phyloP scores from a whole-genome alignment of 1,284 basidiomycete species.

The Sphagnurus paluster region DNA sequence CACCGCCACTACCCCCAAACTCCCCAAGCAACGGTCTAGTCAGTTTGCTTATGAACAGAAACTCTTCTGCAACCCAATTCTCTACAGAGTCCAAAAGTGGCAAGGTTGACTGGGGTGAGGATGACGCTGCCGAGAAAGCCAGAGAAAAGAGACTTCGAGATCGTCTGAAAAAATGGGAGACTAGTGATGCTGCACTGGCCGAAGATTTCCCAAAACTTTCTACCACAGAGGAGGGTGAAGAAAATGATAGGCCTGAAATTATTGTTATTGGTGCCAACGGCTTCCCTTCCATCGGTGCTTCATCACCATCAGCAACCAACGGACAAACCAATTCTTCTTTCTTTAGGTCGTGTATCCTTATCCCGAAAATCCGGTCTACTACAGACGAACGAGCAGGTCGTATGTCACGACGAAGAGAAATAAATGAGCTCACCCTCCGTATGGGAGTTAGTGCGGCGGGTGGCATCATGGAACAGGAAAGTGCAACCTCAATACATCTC shows the following conservation, averaged over 20 bases:
- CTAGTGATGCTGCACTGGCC: constrained; percentile 49
- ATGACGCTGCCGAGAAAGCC: constrained; percentile 58
- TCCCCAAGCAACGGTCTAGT: constrained; percentile 38
- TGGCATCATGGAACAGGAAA: constrained; percentile 52
- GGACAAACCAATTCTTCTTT: constrained; percentile 41
- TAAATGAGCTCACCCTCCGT: constrained; percentile 77
- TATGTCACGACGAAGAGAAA: constrained; percentile 62
- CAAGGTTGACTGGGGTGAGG: constrained; percentile 61
- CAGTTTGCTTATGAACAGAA: constrained; percentile 42
- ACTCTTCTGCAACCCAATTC: constrained; percentile 24
- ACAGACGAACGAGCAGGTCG: constrained; percentile 58
- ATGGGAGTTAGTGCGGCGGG: constrained; percentile 79
- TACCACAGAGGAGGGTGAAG: constrained; percentile 36
- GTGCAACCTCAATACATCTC: constrained; percentile 26
- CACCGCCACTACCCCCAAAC: constrained; percentile 39
- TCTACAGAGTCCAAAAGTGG: constrained; percentile 24
- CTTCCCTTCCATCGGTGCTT: constrained; percentile 24
- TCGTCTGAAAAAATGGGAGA: constrained; percentile 71
- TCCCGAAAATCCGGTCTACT: constrained; percentile 63
- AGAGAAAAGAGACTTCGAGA: constrained; percentile 69
- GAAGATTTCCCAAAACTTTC: constrained; percentile 63
- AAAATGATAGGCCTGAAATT: constrained; percentile 43
- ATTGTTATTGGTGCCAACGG: constrained; percentile 48
- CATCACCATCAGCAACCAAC: constrained; percentile 15
- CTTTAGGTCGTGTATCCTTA: constrained; percentile 71